Percentiles rank a stretch among this genome's conserved stretches.
These are phyloP conservation scores for Didymella pomorum DNA, from an alignment of 2,329 filamentous ascomycete genomes.

Conservation along the genomic window DNA sequence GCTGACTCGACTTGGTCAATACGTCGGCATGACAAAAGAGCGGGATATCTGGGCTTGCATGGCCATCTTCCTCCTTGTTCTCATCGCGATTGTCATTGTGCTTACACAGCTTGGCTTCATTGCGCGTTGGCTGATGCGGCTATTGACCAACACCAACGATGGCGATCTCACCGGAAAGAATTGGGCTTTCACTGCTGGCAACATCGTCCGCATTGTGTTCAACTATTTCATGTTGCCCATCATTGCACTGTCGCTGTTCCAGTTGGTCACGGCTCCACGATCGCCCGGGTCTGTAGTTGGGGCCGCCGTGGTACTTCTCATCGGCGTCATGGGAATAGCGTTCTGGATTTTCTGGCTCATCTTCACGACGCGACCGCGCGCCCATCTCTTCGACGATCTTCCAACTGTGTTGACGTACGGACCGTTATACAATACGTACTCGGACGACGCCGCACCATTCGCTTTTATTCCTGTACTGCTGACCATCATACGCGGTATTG, in stretches of 20 bases:
- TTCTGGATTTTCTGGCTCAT: slow-evolving; percentile 84
- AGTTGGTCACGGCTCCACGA: slow-evolving; percentile 76
- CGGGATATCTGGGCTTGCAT: slow-evolving; percentile 93
- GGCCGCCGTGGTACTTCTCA: slow-evolving; percentile 76
- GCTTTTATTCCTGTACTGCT: slow-evolving; percentile 86
- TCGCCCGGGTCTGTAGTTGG: slow-evolving; percentile 77
- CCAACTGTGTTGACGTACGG: slow-evolving; percentile 89
- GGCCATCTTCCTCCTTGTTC: slow-evolving; percentile 86
- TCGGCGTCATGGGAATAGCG: slow-evolving; percentile 75
- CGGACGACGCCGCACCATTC: slow-evolving; percentile 89
- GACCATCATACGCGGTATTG: slow-evolving; percentile 85
- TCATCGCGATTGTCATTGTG: slow-evolving; percentile 72
- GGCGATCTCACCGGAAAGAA: slow-evolving; percentile 93
- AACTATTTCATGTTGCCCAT: slow-evolving; percentile 92
- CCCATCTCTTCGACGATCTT: slow-evolving; percentile 91
- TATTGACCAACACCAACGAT: slow-evolving; percentile 74
- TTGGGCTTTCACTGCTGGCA: slow-evolving; percentile 73
- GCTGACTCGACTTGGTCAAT: slow-evolving; percentile 78
- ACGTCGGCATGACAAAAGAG: slow-evolving; percentile 78
- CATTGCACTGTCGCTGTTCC: slow-evolving; percentile 86
- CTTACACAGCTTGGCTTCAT: slow-evolving; percentile 80
- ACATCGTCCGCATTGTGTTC: slow-evolving; percentile 79
- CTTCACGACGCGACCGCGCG: slow-evolving; percentile 79
- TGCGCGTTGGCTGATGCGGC: slow-evolving; percentile 77
- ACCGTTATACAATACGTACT: slow-evolving; percentile 96